Conservation (phyloP, 2,329 filamentous ascomycete genomes). For the Tolypocladium pustulatum region DNA sequence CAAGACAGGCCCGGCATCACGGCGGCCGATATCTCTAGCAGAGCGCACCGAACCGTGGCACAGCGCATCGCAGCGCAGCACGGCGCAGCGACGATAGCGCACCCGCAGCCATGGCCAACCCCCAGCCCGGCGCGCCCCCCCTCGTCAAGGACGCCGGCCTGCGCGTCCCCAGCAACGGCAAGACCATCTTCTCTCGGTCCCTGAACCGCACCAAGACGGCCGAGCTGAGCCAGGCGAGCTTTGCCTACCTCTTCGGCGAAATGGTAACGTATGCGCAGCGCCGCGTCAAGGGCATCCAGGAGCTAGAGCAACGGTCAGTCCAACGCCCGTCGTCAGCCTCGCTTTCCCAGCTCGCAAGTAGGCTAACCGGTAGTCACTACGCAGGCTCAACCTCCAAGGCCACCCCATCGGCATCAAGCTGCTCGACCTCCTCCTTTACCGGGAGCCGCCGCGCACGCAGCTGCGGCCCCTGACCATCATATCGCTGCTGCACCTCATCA, state of each 20-base stretch:
- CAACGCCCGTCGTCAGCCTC: neutral
- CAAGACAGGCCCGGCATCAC: neutral
- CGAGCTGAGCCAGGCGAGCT: slow-evolving; percentile 85
- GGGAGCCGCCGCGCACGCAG: slow-evolving; percentile 59
- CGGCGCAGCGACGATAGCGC: neutral
- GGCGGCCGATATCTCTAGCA: neutral
- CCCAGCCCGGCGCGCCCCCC: slow-evolving; percentile 30
- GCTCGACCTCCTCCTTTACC: slow-evolving; percentile 88
- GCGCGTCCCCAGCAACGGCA: slow-evolving; percentile 83
- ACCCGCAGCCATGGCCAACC: slow-evolving; percentile 33
- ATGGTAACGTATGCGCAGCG: slow-evolving; percentile 94
- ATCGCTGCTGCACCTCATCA: slow-evolving; percentile 87
- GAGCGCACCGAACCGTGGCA: neutral
- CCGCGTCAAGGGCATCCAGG: slow-evolving; percentile 82
- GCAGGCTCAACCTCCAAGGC: slow-evolving; percentile 78
- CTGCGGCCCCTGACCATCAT: slow-evolving; percentile 80
- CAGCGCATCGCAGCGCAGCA: neutral
- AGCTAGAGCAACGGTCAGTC: slow-evolving; percentile 76
- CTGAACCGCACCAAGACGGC: slow-evolving; percentile 80
- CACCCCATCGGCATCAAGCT: slow-evolving; percentile 90
- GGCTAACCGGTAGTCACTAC: neutral
- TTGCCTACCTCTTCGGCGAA: slow-evolving; percentile 92
- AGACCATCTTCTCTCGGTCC: slow-evolving; percentile 95
- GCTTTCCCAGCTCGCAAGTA: neutral
- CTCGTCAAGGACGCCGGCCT: slow-evolving; percentile 51